Evolutionary conservation across 1,284 basidiomycete genomes (phyloP), one percentile per base, ranked within the genome.

Genomic region (Coniferiporia sulphurascens): DNA sequence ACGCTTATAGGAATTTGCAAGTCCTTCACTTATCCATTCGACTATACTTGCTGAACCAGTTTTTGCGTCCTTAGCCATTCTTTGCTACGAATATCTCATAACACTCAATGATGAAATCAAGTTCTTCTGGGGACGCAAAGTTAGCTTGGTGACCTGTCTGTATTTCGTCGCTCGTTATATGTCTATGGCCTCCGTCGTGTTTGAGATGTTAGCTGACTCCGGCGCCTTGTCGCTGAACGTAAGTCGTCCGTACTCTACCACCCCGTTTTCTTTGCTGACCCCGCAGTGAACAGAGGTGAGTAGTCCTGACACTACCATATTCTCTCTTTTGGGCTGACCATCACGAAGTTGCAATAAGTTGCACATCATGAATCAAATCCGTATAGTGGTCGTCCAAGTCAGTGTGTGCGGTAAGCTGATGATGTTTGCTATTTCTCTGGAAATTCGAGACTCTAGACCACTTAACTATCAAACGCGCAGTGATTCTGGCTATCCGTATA

Each of bases 41-140:
- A n/a, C n/a, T n/a, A n/a, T n/a, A n/a, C n/a, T n/a, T n/a, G n/a
- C n/a, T n/a, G n/a, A n/a, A n/a, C n/a, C n/a, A n/a, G n/a, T n/a
- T n/a, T n/a, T n/a, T n/a, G n/a, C n/a, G n/a, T n/a, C n/a, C n/a
- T 3, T n/a, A 62, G 61, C 57, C 7, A 52, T 62, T 54, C 9
- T 62, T 8, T 62, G 59, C 57, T 59, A 62, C 48, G 61, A 62
- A 36, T 62, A 62, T 43, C n/a, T 59, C 8, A 15, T 62, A 22
- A 62, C 56, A 15, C 34, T 62, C 22, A 12, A 35, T 32, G 53
- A 59, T 17, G 61, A 62, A 22, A 21, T 62, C 13, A 56, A 17
- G 4, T 59, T 59, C 34, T 62, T 62, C 48, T 62, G 61, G 61
- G 15, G 61, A 1, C 35, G 60, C 15, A 58, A 43, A 17, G 17